Conservation (phyloP, 2,329 filamentous ascomycete genomes). For the Pseudogymnoascus sp. region DNA sequence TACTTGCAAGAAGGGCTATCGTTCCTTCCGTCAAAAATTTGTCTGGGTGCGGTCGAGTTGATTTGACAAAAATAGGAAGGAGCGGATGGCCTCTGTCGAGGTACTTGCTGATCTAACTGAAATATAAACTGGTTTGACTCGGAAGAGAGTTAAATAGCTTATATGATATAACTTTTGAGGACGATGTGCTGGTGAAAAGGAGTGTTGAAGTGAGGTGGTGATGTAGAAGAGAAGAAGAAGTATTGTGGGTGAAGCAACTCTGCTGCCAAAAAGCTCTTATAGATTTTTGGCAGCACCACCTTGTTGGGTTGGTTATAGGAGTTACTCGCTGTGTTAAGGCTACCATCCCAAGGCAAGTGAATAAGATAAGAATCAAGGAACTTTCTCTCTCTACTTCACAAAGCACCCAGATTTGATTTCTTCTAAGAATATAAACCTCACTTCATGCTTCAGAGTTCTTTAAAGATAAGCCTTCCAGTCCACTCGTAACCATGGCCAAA, state of each 20-base stretch:
- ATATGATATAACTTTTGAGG: background rate
- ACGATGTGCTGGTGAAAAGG: background rate
- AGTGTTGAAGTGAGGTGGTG: background rate
- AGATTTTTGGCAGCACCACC: background rate
- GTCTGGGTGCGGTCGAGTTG: background rate
- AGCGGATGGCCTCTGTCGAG: background rate
- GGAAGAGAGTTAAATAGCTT: constrained; percentile 2
- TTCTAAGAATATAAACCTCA: background rate
- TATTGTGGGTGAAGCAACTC: background rate
- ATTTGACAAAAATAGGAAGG: constrained; percentile 4
- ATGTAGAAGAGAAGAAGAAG: background rate
- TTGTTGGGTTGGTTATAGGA: background rate
- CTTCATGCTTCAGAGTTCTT: background rate
- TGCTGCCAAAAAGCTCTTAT: too few species aligned
- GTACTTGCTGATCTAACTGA: background rate
- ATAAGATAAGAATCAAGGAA: background rate
- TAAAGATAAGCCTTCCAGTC: background rate
- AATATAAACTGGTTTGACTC: constrained; percentile 3
- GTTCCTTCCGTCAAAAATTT: background rate
- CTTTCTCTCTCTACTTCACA: background rate
- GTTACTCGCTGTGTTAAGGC: background rate
- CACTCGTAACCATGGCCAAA: background rate
- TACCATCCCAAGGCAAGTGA: background rate
- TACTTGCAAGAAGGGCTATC: background rate
- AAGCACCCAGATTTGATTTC: background rate